Percentiles rank a stretch among this genome's conserved stretches.
These are phyloP conservation scores for Coniferiporia weirii DNA, from an alignment of 1,284 basidiomycete species.

Conservation along the genomic window DNA sequence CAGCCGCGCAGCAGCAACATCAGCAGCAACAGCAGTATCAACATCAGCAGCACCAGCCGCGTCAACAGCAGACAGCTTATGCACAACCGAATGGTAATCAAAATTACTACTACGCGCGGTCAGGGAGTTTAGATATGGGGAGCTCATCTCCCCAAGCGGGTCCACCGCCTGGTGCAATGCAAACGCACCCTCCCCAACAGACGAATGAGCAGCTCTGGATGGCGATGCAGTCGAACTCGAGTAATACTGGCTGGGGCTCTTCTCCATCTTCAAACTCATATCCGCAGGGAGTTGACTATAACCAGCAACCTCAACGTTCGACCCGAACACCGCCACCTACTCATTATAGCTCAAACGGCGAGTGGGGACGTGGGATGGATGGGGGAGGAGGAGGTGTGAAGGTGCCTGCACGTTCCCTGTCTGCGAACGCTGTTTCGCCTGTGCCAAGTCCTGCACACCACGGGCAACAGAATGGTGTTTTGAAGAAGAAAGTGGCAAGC, in stretches of 20 bases:
- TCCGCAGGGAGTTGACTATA: conserved; percentile 25
- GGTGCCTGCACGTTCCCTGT: conserved; percentile 55
- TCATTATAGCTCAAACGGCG: conserved; percentile 32
- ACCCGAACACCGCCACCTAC: conserved; percentile 36
- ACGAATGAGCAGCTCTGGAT: conserved; percentile 31
- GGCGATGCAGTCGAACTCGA: conserved; percentile 17
- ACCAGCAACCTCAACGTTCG: conserved; percentile 23
- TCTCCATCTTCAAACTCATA: conserved; percentile 30
- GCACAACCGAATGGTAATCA: conserved; percentile 11
- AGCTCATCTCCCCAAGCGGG: background rate
- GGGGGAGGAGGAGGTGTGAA: conserved; percentile 28
- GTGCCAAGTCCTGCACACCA: conserved; percentile 30
- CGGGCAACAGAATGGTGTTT: conserved; percentile 20
- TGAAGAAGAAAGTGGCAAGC: conserved; percentile 57
- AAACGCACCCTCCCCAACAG: conserved; percentile 32
- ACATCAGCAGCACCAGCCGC: no score
- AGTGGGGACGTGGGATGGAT: conserved; percentile 27
- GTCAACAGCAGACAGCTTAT: background rate
- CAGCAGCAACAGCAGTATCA: no score
- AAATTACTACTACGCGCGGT: conserved; percentile 15
- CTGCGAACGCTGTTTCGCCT: conserved; percentile 51
- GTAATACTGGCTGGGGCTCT: conserved; percentile 25
- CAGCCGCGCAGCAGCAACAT: background rate
- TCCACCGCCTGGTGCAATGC: conserved; percentile 59
- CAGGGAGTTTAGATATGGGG: conserved; percentile 12